A percentile compares a stretch with the other conserved stretches of the same genome.
These are phyloP conservation scores for Trichosporon asahii DNA, from an alignment of 1,284 basidiomycete genomes.

Conservation along the genomic window DNA sequence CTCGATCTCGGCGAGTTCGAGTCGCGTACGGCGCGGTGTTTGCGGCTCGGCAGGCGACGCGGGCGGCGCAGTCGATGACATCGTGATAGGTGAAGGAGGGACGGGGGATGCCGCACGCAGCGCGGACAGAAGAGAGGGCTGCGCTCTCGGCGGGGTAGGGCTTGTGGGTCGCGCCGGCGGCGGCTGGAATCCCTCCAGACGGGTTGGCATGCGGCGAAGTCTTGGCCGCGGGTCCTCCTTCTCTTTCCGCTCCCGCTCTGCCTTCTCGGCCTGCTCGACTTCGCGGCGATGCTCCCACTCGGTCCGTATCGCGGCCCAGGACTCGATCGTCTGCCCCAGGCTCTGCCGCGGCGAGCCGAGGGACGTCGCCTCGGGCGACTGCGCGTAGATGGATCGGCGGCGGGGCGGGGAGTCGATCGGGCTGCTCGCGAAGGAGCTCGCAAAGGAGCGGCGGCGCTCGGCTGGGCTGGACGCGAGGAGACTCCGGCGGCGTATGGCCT, in stretches of 20 bases:
- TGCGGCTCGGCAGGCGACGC: neutral
- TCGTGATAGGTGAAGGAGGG: neutral
- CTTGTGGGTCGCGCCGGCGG: neutral
- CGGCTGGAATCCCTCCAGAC: neutral
- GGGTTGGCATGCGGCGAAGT: neutral
- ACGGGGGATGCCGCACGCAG: neutral
- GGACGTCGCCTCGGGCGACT: neutral
- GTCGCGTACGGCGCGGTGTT: neutral
- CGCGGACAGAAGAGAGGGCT: neutral
- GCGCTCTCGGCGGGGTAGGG: neutral
- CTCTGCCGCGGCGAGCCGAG: neutral
- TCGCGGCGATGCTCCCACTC: neutral
- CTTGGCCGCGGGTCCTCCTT: neutral
- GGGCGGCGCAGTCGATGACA: no score
- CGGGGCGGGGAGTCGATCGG: neutral
- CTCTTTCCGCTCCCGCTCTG: neutral
- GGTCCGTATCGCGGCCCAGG: neutral
- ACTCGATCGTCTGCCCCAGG: neutral
- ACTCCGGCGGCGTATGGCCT: conserved; percentile 14
- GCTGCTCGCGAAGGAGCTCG: neutral
- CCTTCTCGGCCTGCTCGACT: neutral
- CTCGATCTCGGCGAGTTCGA: neutral
- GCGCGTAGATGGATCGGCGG: neutral
- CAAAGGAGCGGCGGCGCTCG: conserved; percentile 9
- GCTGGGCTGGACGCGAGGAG: neutral